phyloP scores from a whole-genome alignment of 306 rosid genomes.

The Geum urbanum region DNA sequence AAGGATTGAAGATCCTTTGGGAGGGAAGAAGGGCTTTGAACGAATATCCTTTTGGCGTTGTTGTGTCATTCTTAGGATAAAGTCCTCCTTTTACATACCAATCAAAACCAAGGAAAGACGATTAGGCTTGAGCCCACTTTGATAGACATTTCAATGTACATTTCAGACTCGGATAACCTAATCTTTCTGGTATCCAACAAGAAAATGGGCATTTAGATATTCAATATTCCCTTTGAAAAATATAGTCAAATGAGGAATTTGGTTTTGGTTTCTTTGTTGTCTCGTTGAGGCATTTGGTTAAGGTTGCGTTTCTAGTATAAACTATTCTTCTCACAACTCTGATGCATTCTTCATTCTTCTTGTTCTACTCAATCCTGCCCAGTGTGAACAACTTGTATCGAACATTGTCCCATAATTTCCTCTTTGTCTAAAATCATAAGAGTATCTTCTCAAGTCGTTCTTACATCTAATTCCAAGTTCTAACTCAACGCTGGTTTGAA shows the following conservation, averaged over 20 bases:
- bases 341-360: neutral
- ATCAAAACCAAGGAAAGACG: constrained; percentile 6
- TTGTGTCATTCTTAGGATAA: constrained; percentile 4
- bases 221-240: neutral
- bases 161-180: constrained; percentile 1
- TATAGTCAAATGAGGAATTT: neutral
- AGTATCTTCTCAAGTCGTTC: neutral
- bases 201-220: neutral
- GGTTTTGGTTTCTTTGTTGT: neutral
- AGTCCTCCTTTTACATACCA: neutral
- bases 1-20: neutral
- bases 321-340: neutral
- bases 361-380: neutral
- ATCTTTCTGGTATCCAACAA: neutral
- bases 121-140: constrained; percentile 17
- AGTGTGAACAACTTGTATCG: neutral
- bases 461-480: neutral
- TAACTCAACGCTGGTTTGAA: neutral
- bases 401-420: neutral
- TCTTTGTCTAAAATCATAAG: neutral
- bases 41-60: constrained; percentile 1
- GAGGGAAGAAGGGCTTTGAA: neutral
- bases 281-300: neutral
- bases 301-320: neutral
- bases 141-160: neutral